These are phyloP conservation scores for Pisolithus microcarpus DNA, from an alignment of 768 basidiomycete species.

Conservation along the genomic window DNA sequence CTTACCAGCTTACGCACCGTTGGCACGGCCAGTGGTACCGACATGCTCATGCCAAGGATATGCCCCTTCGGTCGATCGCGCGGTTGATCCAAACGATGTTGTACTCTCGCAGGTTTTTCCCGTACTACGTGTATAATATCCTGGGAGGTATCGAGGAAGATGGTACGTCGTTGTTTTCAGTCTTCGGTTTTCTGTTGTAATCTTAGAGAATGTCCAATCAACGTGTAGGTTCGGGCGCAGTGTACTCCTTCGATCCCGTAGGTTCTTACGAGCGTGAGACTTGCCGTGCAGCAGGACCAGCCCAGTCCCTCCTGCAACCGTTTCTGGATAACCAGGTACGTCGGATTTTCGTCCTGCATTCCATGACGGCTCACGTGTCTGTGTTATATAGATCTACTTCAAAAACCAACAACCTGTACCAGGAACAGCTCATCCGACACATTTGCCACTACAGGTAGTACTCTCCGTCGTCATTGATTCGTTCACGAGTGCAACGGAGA, in stretches of 20 bases:
- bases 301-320: conserved; percentile 90
- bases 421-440: conserved; percentile 66
- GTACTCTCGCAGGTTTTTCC: conserved; percentile 94
- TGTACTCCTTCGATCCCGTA: conserved; percentile 99
- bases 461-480: conserved; percentile 88
- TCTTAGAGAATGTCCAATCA: background rate
- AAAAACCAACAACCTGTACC: conserved; percentile 83
- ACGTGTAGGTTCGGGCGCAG: conserved; percentile 78
- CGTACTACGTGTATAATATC: conserved; percentile 96
- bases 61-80: conserved; percentile 96
- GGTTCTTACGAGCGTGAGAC: conserved; percentile 97
- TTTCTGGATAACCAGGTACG: conserved; percentile 97
- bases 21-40: conserved; percentile 74
- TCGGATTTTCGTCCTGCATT: conserved; percentile 37
- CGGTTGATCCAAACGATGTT: conserved; percentile 98
- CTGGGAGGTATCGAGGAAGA: conserved; percentile 95
- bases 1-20: background rate
- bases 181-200: background rate
- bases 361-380: conserved; percentile 17
- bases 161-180: conserved; percentile 46
- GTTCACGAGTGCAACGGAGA: conserved; percentile 94
- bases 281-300: conserved; percentile 93
- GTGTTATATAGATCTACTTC: conserved; percentile 76
- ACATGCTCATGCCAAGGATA: conserved; percentile 94
- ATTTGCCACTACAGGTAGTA: conserved; percentile 76